Conservation (phyloP, 441 rosid genomes). For the Gossypium armourianum region DNA sequence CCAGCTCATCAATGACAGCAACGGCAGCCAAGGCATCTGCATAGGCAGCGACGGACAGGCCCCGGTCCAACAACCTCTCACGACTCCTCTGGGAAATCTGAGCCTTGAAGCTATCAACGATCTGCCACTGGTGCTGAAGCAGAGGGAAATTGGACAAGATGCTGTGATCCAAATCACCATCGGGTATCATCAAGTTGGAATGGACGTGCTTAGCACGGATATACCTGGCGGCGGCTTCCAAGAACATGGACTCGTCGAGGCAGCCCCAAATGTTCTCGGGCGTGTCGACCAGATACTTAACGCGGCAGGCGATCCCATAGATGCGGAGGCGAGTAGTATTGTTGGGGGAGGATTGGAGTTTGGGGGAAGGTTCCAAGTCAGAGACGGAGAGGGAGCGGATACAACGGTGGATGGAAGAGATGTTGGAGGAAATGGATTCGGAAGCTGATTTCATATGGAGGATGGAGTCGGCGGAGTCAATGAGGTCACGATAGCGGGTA, state of each 20-base stretch:
- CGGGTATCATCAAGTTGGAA: slow-evolving; percentile 25
- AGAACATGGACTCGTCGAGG: slow-evolving; percentile 81
- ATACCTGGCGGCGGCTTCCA: slow-evolving; percentile 82
- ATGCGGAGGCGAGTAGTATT: slow-evolving; percentile 31
- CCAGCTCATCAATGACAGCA: slow-evolving; percentile 66
- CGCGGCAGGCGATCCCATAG: slow-evolving; percentile 80
- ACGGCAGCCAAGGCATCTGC: slow-evolving; percentile 84
- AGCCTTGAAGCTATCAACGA: slow-evolving; percentile 80
- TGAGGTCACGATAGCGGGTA: slow-evolving; percentile 76
- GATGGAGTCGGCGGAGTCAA: slow-evolving; percentile 90
- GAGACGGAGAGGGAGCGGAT: slow-evolving; percentile 48
- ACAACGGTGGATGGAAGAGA: slow-evolving; percentile 48
- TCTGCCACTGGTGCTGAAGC: slow-evolving; percentile 94
- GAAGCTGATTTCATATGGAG: slow-evolving; percentile 74
- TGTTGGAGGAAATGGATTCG: slow-evolving; percentile 52
- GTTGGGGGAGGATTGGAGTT: slow-evolving; percentile 25
- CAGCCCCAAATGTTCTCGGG: slow-evolving; percentile 98
- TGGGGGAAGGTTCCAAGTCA: slow-evolving; percentile 47
- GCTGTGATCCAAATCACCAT: slow-evolving; percentile 37
- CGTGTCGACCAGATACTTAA: slow-evolving; percentile 82
- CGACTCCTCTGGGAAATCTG: slow-evolving; percentile 90
- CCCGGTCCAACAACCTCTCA: slow-evolving; percentile 69
- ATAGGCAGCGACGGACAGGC: slow-evolving; percentile 45
- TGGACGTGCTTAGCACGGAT: slow-evolving; percentile 84
- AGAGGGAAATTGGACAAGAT: slow-evolving; percentile 66